Evolutionary conservation across 2,329 filamentous ascomycete genomes (phyloP).

Genomic region (Tolypocladium sp.): DNA sequence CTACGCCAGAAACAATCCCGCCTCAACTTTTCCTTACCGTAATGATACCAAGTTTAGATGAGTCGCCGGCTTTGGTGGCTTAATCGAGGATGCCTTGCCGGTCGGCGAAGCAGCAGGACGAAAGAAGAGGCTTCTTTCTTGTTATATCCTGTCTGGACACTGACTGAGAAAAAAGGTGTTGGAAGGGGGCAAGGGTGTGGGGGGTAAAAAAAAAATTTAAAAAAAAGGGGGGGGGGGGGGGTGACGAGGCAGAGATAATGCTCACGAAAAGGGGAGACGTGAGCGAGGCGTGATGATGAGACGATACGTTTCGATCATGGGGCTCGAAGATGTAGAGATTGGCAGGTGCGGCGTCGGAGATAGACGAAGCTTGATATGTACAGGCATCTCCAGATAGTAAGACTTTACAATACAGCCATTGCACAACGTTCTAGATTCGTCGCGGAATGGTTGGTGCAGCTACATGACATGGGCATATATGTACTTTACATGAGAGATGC

Average conservation of each 20-base stretch:
- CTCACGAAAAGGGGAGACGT: background rate
- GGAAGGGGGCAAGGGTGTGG: background rate
- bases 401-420: background rate
- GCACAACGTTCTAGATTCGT: background rate
- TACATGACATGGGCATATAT: background rate
- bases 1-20: background rate
- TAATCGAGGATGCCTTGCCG: background rate
- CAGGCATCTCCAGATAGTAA: background rate
- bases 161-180: background rate
- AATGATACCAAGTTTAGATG: constrained; percentile 16
- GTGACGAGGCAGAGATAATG: background rate
- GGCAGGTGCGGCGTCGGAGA: background rate
- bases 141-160: constrained; percentile 2
- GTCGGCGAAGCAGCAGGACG: constrained; percentile 1
- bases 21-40: constrained; percentile 8
- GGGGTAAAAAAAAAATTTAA: too few species aligned
- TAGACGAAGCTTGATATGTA: background rate
- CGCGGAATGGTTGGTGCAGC: background rate
- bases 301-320: background rate
- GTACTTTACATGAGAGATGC: background rate
- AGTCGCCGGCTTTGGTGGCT: constrained; percentile 6
- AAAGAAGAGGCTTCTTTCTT: background rate
- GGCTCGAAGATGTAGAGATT: background rate
- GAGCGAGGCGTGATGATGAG: background rate
- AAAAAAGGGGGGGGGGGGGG: background rate